Conservation (phyloP, 805 yeast species). For the Ogataea saltuana region DNA sequence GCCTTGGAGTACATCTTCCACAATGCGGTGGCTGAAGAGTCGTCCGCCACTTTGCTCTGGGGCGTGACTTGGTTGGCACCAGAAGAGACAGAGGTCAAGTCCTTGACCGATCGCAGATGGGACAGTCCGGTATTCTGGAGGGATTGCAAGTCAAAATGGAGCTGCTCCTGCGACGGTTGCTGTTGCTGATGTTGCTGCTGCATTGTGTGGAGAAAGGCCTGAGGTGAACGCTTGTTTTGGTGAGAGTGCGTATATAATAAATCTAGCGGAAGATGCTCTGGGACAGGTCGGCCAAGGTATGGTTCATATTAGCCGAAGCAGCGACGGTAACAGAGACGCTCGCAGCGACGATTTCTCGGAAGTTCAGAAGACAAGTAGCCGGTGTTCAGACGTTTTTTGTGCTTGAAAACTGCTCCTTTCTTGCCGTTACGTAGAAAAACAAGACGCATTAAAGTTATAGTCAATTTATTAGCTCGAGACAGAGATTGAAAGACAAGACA, state of each 20-base stretch:
- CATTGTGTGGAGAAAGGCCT: not conserved
- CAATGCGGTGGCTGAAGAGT: conserved; percentile 49
- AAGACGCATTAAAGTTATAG: too few relatives aligned
- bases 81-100: conserved; percentile 7
- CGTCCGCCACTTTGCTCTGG: conserved; percentile 28
- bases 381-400: too few relatives aligned
- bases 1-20: conserved; percentile 87
- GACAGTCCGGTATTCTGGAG: conserved; percentile 6
- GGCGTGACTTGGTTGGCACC: conserved; percentile 1
- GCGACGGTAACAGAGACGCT: conserved; percentile 3
- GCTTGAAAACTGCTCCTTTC: too few relatives aligned
- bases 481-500: too few relatives aligned
- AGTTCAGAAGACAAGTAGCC: too few relatives aligned
- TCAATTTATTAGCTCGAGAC: not conserved
- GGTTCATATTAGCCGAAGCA: conserved; percentile 5
- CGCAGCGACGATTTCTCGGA: not conserved
- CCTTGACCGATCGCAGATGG: conserved; percentile 1
- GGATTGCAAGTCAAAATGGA: conserved; percentile 7
- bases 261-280: too few relatives aligned
- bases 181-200: not conserved
- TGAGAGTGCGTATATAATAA: too few relatives aligned
- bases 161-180: not conserved
- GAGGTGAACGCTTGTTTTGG: too few relatives aligned
- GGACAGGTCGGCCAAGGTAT: not conserved
- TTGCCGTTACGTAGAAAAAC: too few relatives aligned